phyloP scores from a whole-genome alignment of 2,329 filamentous ascomycete species.

The Ascochyta viciae-villosae region DNA sequence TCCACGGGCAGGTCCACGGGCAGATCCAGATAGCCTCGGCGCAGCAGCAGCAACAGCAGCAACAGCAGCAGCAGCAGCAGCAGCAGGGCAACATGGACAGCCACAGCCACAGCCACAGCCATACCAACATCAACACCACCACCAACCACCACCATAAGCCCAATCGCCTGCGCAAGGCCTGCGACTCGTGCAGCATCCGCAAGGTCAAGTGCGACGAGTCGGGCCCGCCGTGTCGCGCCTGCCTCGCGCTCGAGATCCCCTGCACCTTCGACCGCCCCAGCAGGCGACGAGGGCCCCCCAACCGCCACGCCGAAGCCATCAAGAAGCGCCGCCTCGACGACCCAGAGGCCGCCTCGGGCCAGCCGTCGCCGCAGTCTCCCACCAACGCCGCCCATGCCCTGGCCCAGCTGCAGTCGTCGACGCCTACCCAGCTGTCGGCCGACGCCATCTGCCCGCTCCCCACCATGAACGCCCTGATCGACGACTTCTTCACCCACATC shows the following conservation, averaged over 20 bases:
- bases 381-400: conserved; percentile 62
- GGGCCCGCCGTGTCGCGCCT: conserved; percentile 71
- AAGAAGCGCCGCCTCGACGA: conserved; percentile 66
- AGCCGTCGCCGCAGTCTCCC: conserved; percentile 57
- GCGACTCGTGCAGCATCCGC: conserved; percentile 52
- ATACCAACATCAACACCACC: conserved; percentile 18
- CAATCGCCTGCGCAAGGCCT: conserved; percentile 50
- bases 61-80: conserved; percentile 16
- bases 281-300: conserved; percentile 69
- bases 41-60: conserved; percentile 11
- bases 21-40: conserved; percentile 12
- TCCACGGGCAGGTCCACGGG: background rate
- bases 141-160: conserved; percentile 41
- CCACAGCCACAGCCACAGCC: conserved; percentile 7
- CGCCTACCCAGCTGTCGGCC: conserved; percentile 59
- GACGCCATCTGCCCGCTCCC: conserved; percentile 75
- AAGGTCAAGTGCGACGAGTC: conserved; percentile 67
- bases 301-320: conserved; percentile 70
- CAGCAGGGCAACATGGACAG: conserved; percentile 18
- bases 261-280: conserved; percentile 72
- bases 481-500: conserved; percentile 85
- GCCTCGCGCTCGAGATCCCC: conserved; percentile 69
- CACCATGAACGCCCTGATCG: conserved; percentile 72
- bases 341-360: conserved; percentile 47
- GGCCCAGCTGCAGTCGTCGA: conserved; percentile 56